Evolutionary conservation across 495 filamentous ascomycete species (phyloP), one percentile per base, ranked within the genome.

Genomic region (Hypoxylon fuscum): DNA sequence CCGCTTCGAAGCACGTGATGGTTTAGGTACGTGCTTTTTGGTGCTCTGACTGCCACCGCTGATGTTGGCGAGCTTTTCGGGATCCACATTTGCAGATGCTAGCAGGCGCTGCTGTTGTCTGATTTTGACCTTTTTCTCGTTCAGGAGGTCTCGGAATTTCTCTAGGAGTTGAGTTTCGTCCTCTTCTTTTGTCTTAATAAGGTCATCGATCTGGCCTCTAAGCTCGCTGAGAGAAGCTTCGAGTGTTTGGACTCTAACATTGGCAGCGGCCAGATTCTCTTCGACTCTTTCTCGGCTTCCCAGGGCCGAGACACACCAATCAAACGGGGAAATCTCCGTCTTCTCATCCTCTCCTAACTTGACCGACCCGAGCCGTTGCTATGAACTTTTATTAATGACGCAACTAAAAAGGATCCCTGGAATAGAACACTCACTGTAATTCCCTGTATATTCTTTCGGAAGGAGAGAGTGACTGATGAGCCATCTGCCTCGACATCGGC

Each of bases 91-190:
- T 5, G 85, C 83, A n/a, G 79, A 77, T 12, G 80, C 82, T 4
- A 95, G 71, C 7, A 93, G 64, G 15, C 87, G 81, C 59, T 92
- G 88, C 70, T 95, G 90, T 59, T 94, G 88, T 23, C 91, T 78
- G 18, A 96, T 94, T 74, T 95, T 96, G n/a, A 90, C 77, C 73
- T 96, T 96, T 75, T 96, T 96, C 65, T 88, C 87, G 62, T 96
- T 96, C 0, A 96, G 73, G 1, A 96, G 72, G 15, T 83, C 79
- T 29, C 81, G 81, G 52, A 92, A 91, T 68, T 90, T 92, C 32
- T 84, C 80, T 2, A 96, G 74, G 4, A 96, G 71, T 47, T 87
- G 83, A 14, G 83, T 78, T 67, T 96, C 91, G 52, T 92, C 83
- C 14, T 85, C 84, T 37, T 74, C 76, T 62, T 92, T 92, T 9